Base-by-base conservation (phyloP, 2,329 filamentous ascomycete species). In the Fusarium circinatum region DNA sequence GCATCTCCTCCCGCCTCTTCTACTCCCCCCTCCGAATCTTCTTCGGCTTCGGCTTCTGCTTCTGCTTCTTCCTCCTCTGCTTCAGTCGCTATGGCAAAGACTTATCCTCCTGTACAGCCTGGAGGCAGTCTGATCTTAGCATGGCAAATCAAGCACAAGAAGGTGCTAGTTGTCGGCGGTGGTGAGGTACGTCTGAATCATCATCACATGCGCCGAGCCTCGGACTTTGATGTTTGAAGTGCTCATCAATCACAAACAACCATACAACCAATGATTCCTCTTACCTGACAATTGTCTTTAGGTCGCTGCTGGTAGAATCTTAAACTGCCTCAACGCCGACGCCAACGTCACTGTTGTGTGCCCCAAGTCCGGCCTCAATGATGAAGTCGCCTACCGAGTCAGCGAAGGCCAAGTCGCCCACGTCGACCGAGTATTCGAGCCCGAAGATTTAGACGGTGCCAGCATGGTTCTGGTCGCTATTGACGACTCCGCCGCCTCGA, bases 301-400 rank as follows among this genome's bases (percentile, higher is more conserved):
- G 96, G 96, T 99, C 74, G 96, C 96, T 68, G 95, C 96, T 62
- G 95, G 96, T 63, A 94, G 96, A 70, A 97, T 99, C 78, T 88
- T 98, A 69, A 94, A 97, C 84, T 92, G 96, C 70, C 94, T 98
- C 84, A 97, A 98, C 81, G 96, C 96, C 83, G 96, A 98, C 79
- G 96, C 96, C 79, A 89, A 90, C 81, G 94, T 99, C 63, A 96
- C 92, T 26, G 91, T 98, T 71, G 90, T 98, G 34, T 94, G 92
- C 71, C 96, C 96, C 3, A 84, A 89, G 57, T 86, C 91, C 9
- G 94, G 96, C 59, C 89, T 98, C 62, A 97, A 97, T 82, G 89
- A 93, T 18, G 96, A 99, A 84, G 96, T 98, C 47, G 91, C 92
- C 59, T 91, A 93, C 83, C 94, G 96, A 68, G 88, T 98, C 62